Evolutionary conservation across 2,329 filamentous ascomycete genomes (phyloP).

Genomic region (Botrytis galanthina): DNA sequence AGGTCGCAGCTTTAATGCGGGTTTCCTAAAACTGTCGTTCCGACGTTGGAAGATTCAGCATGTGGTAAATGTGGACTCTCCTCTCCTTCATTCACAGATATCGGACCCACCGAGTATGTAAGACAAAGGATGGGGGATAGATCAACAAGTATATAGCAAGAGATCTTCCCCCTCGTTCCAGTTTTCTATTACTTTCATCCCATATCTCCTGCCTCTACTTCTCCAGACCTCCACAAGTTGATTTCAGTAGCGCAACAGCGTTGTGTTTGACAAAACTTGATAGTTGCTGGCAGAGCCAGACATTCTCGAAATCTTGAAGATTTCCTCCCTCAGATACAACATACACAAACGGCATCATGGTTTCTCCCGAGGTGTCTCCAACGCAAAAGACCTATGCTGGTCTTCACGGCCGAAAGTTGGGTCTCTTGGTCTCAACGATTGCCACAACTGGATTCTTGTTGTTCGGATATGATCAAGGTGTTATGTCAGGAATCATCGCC

Average conservation of each 20-base stretch:
- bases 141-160: conserved; percentile 17
- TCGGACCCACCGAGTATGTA: conserved; percentile 5
- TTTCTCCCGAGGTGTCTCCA: background rate
- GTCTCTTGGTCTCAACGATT: conserved; percentile 66
- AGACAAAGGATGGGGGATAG: conserved; percentile 14
- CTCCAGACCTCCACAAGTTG: conserved; percentile 13
- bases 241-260: conserved; percentile 13
- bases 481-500: conserved; percentile 75
- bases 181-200: background rate
- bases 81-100: background rate
- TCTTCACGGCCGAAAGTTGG: conserved; percentile 63
- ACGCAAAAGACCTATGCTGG: conserved; percentile 48
- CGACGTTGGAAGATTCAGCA: conserved; percentile 16
- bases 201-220: conserved; percentile 4
- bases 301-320: conserved; percentile 14
- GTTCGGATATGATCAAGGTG: conserved; percentile 86
- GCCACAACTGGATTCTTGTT: conserved; percentile 79
- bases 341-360: background rate
- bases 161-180: conserved; percentile 8
- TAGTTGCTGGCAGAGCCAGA: conserved; percentile 17
- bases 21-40: conserved; percentile 10
- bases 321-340: conserved; percentile 1
- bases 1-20: background rate
- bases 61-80: conserved; percentile 15
- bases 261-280: conserved; percentile 13